Evolutionary conservation across 2,329 filamentous ascomycete genomes (phyloP).

Genomic region (Apiospora phragmitis): DNA sequence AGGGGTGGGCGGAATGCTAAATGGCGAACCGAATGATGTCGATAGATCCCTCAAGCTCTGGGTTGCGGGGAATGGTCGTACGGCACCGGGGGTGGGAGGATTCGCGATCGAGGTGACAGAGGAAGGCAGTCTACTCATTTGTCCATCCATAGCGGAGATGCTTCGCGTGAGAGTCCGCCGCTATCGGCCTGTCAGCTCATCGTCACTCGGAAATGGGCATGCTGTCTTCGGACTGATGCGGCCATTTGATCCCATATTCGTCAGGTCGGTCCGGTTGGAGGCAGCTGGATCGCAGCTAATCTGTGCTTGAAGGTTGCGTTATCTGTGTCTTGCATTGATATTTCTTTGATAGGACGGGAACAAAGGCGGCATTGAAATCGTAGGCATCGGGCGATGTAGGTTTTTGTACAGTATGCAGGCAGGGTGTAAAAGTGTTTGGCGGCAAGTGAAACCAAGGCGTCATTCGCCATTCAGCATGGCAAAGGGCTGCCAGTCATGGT

Average conservation of each 20-base stretch:
- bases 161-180: conserved; percentile 19
- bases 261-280: background rate
- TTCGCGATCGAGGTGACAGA: conserved; percentile 17
- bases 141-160: conserved; percentile 30
- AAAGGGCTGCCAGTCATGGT: background rate
- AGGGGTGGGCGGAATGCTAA: conserved; percentile 15
- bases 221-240: conserved; percentile 22
- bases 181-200: conserved; percentile 24
- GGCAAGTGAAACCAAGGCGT: background rate
- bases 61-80: conserved; percentile 12
- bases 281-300: background rate
- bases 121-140: conserved; percentile 25
- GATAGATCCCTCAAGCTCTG: conserved; percentile 12
- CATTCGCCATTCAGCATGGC: background rate
- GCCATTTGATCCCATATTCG: conserved; percentile 8
- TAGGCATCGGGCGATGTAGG: background rate
- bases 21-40: conserved; percentile 13
- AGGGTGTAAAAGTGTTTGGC: background rate
- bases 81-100: conserved; percentile 12
- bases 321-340: background rate
- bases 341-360: background rate
- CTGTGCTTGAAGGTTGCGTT: background rate
- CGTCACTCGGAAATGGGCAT: conserved; percentile 17
- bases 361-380: background rate
- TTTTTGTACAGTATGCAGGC: background rate